Conservation (phyloP, 108 stramenopile species). For the Nitzschia inconspicua region DNA sequence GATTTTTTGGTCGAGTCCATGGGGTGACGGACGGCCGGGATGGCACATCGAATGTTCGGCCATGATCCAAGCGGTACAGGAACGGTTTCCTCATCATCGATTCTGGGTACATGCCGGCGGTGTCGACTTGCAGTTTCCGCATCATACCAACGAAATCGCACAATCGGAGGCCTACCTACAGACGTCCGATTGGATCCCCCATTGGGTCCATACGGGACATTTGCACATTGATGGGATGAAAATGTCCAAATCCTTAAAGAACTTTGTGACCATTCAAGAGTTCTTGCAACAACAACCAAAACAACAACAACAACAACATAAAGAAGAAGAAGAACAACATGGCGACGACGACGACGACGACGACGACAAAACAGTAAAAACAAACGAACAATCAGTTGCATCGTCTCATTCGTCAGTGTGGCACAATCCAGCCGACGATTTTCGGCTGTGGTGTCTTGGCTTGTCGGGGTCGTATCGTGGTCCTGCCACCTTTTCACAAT, state of each 20-base stretch:
- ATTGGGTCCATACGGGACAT: slow-evolving; percentile 98
- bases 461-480: slow-evolving; percentile 77
- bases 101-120: slow-evolving; percentile 91
- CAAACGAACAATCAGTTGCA: too few species aligned
- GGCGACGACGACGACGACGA: background rate
- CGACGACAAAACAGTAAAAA: background rate
- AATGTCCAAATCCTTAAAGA: slow-evolving; percentile 98
- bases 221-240: slow-evolving; percentile 96
- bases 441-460: slow-evolving; percentile 85
- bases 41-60: slow-evolving; percentile 99
- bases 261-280: slow-evolving; percentile 91
- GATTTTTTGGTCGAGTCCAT: slow-evolving; percentile 85
- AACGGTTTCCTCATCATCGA: slow-evolving; percentile 30
- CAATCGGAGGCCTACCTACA: slow-evolving; percentile 81
- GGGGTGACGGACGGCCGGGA: slow-evolving; percentile 95
- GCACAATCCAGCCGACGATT: slow-evolving; percentile 59
- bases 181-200: slow-evolving; percentile 85
- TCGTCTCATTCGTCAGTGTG: too few species aligned
- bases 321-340: background rate
- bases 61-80: slow-evolving; percentile 70
- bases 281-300: too few species aligned
- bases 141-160: slow-evolving; percentile 99
- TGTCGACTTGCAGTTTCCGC: slow-evolving; percentile 96
- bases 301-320: too few species aligned
- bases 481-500: slow-evolving; percentile 62